Conservation (phyloP, 2,329 filamentous ascomycete species). For the Ceratocystis ficicola region DNA sequence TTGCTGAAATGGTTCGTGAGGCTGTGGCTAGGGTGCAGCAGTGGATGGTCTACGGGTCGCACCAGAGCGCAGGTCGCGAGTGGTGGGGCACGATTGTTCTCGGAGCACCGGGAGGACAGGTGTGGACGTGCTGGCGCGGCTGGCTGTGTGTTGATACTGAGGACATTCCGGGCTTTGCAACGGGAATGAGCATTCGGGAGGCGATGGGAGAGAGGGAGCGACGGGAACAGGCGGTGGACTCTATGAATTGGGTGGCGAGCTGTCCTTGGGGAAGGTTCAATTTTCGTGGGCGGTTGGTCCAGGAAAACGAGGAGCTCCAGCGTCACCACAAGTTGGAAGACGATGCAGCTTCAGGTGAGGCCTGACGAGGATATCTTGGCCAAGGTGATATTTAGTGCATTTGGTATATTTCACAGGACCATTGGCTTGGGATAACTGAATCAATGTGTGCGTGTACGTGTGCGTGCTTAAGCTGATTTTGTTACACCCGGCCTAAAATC, state of each 20-base stretch:
- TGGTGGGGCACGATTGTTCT: constrained; percentile 50
- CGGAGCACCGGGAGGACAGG: constrained; percentile 34
- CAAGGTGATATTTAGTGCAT: background rate
- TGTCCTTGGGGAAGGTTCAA: constrained; percentile 40
- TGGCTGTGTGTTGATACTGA: constrained; percentile 42
- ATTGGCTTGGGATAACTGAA: background rate
- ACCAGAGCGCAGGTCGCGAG: constrained; percentile 35
- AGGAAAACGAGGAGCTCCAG: background rate
- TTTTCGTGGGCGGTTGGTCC: constrained; percentile 27
- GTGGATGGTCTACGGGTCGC: constrained; percentile 41
- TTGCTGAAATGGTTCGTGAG: constrained; percentile 27
- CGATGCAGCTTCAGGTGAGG: background rate
- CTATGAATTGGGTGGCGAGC: constrained; percentile 32
- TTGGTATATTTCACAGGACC: background rate
- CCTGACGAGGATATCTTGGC: background rate
- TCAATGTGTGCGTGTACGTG: too few relatives aligned
- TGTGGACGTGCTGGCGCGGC: constrained; percentile 28
- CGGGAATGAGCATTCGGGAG: constrained; percentile 34
- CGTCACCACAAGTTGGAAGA: background rate
- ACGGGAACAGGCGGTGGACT: constrained; percentile 33
- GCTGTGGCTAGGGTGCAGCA: constrained; percentile 34
- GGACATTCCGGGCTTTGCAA: constrained; percentile 32
- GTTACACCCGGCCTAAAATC: too few relatives aligned
- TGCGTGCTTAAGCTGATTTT: too few relatives aligned
- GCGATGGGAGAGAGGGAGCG: constrained; percentile 33